Evolutionary conservation across 306 rosid genomes (phyloP).

Genomic region (Glycyrrhiza uralensis): DNA sequence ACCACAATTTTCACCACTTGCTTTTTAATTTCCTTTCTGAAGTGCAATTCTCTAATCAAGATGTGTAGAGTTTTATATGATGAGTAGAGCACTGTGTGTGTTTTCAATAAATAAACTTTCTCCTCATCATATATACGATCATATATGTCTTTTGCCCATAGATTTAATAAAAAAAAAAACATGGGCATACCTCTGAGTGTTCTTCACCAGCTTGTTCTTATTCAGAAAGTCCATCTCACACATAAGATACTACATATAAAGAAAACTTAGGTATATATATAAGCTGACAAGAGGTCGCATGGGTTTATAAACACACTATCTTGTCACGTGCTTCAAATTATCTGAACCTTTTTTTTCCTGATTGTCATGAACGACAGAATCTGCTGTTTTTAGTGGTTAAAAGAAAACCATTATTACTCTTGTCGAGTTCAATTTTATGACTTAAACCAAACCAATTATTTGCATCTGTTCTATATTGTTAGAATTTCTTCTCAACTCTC

Average conservation of each 20-base stretch:
- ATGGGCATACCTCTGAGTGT: neutral
- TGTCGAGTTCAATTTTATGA: too few relatives aligned
- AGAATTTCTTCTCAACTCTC: too few relatives aligned
- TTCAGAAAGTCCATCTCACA: neutral
- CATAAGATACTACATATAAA: neutral
- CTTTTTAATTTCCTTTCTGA: neutral
- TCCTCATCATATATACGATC: neutral
- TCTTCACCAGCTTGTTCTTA: neutral
- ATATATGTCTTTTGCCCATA: neutral
- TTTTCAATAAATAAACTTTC: neutral
- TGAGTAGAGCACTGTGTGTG: neutral
- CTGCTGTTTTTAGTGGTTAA: too few relatives aligned
- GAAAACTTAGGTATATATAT: neutral
- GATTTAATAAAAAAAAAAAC: too few relatives aligned
- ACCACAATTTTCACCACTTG: neutral
- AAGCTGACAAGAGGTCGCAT: neutral
- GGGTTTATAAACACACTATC: neutral
- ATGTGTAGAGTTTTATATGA: neutral
- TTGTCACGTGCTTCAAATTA: neutral
- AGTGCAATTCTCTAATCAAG: neutral
- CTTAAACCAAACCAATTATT: too few relatives aligned
- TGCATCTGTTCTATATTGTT: too few relatives aligned
- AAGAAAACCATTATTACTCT: too few relatives aligned
- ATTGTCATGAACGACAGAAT: too few relatives aligned
- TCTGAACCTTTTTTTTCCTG: too few relatives aligned